phyloP scores from a whole-genome alignment of 2,329 filamentous ascomycete species.

The Corynespora cassiicola region DNA sequence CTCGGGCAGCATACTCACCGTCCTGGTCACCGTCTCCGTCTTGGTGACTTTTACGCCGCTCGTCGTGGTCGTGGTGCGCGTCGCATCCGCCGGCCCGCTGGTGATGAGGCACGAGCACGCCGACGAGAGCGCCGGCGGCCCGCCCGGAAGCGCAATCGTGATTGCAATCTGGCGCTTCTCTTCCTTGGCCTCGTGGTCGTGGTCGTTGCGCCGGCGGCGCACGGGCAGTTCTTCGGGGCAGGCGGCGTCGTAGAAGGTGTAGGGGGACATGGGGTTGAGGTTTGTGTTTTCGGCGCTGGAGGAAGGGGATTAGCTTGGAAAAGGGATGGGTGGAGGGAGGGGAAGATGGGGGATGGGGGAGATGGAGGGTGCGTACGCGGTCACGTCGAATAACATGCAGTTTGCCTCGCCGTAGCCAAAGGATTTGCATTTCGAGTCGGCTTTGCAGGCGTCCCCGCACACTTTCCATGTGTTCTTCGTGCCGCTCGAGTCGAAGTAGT shows the following conservation, averaged over 20 bases:
- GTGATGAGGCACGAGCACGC: conserved; percentile 42
- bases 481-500: conserved; percentile 42
- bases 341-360: background rate
- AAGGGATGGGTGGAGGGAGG: background rate
- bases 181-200: no score
- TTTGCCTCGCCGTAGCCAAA: conserved; percentile 43
- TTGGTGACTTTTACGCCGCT: conserved; percentile 19
- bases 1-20: conserved; percentile 17
- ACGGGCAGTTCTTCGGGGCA: conserved; percentile 38
- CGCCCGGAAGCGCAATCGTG: conserved; percentile 26
- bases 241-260: conserved; percentile 38
- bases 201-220: no score
- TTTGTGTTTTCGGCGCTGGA: conserved; percentile 36
- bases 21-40: conserved; percentile 29
- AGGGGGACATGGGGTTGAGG: conserved; percentile 40
- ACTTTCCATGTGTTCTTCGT: conserved; percentile 39
- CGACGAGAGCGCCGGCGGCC: conserved; percentile 23
- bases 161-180: conserved; percentile 39
- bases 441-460: conserved; percentile 38
- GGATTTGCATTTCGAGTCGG: conserved; percentile 36
- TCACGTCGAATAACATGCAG: conserved; percentile 40
- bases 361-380: conserved; percentile 27
- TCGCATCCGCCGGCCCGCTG: conserved; percentile 27
- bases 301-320: conserved; percentile 1
- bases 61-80: conserved; percentile 28